phyloP scores from a whole-genome alignment of 345 rosid species.

The Eutrema yunnanense region DNA sequence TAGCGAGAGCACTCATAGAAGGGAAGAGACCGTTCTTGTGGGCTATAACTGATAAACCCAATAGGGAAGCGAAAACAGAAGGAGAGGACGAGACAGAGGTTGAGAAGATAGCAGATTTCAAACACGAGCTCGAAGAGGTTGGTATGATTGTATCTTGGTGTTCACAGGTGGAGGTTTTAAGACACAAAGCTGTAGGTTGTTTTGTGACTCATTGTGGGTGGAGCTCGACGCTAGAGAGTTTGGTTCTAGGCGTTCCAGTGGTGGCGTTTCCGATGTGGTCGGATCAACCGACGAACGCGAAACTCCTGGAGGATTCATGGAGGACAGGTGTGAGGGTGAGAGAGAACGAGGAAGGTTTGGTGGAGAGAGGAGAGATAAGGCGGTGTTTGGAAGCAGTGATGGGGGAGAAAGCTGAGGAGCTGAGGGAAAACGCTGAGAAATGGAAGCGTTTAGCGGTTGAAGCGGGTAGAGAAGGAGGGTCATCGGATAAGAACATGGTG shows the following conservation, averaged over 20 bases:
- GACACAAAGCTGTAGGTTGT: conserved; percentile 50
- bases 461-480: conserved; percentile 46
- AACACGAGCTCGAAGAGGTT: conserved; percentile 36
- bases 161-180: conserved; percentile 49
- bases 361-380: conserved; percentile 46
- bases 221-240: conserved; percentile 62
- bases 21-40: conserved; percentile 40
- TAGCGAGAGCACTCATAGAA: conserved; percentile 33
- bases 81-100: conserved; percentile 21
- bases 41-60: conserved; percentile 38
- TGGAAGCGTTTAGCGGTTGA: conserved; percentile 52
- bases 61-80: not conserved
- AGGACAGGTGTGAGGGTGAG: conserved; percentile 46
- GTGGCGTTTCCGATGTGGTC: conserved; percentile 74
- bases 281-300: conserved; percentile 57
- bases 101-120: conserved; percentile 12
- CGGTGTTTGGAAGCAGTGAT: conserved; percentile 54
- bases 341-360: conserved; percentile 38
- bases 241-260: conserved; percentile 48
- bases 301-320: conserved; percentile 52
- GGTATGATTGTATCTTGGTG: conserved; percentile 71
- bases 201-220: conserved; percentile 75
- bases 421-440: conserved; percentile 40
- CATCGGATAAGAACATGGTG: conserved; percentile 42
- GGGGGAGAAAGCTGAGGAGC: conserved; percentile 35